Evolutionary conservation across 331 rosid species (phyloP).

Genomic region (Rosa hybrid): DNA sequence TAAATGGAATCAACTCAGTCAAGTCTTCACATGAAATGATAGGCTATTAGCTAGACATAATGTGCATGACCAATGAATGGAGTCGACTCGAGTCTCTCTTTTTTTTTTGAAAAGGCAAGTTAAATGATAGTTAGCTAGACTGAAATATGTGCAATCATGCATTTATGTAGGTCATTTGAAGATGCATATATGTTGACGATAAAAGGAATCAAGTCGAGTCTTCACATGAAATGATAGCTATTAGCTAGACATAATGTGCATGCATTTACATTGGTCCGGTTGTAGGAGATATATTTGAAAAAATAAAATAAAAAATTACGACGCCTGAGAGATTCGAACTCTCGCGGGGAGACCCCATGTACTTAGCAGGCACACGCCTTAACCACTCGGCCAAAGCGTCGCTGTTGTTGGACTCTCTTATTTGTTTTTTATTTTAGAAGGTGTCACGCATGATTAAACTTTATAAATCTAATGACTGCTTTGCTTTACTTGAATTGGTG

Average conservation of each 20-base stretch:
- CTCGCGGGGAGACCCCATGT: slow-evolving; percentile 83
- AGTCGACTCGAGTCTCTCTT: too few relatives aligned
- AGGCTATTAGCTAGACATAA: too few relatives aligned
- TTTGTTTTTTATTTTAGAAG: too few relatives aligned
- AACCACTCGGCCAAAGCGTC: slow-evolving; percentile 99
- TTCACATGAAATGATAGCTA: too few relatives aligned
- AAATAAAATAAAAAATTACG: not conserved
- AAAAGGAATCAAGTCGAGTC: too few relatives aligned
- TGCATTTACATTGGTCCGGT: not conserved
- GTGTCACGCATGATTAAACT: too few relatives aligned
- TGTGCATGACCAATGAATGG: not conserved
- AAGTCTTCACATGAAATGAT: too few relatives aligned
- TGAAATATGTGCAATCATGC: not conserved
- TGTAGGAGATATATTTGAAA: not conserved
- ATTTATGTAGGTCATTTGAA: not conserved
- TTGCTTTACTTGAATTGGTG: not conserved
- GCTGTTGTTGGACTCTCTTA: rapidly evolving
- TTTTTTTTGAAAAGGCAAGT: too few relatives aligned
- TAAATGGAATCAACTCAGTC: too few relatives aligned
- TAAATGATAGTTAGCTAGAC: not conserved
- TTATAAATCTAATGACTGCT: not conserved
- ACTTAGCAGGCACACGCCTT: slow-evolving; percentile 99
- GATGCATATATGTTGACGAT: not conserved
- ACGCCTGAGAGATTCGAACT: slow-evolving; percentile 94
- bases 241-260: not conserved